Base-by-base conservation (phyloP, 75 land plant species). In the Pinus taeda region DNA sequence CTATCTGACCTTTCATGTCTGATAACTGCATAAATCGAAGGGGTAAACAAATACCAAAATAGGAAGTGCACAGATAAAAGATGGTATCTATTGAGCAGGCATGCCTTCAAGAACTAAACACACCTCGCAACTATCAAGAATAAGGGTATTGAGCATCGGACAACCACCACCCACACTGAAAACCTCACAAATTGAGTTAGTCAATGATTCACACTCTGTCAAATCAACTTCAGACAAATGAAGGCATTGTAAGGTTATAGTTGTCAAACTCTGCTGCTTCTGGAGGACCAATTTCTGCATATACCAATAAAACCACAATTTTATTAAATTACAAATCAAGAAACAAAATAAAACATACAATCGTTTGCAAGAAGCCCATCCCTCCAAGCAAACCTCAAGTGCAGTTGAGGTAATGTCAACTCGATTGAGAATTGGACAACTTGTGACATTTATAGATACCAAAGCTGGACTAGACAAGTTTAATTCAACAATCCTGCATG, bases 91-190 rank as follows among this genome's bases (percentile, higher is more conserved):
- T 3, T 7, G 21, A 66, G 57, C 13, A 39, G 15, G 39, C 12
- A 76, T 36, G n/a, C 74, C 49, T 59, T 49, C 4, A 15, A 57
- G 13, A n/a, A 75, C n/a, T 15, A 75, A 18, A 45, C 29, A 78
- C 77, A 93, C 99, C 93, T 94, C 98, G 69, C 99, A 97, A 64
- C 85, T 92, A 76, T 94, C 98, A 55, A 97, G 92, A 78, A 86
- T 81, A 81, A 97, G 81, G 15, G 90, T 83, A 62, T 74, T 90
- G 26, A 94, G 86, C 89, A 84, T 85, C 11, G 99, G 99, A 78
- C 99, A 97, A 64, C 99, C 98, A 74, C 97, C 99, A 49, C 90
- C 95, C 83, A 85, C 87, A 78, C 92, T 92, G 79, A 94, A 92
- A 69, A 97, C 92, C 53, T 94, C 87, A 81, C 95, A 97, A 22